Base-by-base conservation (phyloP, 352 stramenopile genomes). In the Blastocystis sp. region DNA sequence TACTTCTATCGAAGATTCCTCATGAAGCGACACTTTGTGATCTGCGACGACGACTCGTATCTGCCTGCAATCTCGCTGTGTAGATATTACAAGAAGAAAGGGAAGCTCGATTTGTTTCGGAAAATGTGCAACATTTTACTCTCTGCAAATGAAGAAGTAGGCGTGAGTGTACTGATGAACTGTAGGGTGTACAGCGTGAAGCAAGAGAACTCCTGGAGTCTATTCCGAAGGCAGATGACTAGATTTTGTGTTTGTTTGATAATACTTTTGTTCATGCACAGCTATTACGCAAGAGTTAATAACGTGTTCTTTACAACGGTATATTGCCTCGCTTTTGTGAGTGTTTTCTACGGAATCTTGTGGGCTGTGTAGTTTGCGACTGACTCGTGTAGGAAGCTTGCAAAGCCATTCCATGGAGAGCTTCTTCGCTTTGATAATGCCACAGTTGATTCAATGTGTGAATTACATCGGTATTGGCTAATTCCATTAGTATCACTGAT, bases 381-480 rank as follows among this genome's bases (percentile, higher is more conserved):
- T 81, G 16, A 81, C 20, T 3, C 24, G 5, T 64, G 43, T 81
- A 81, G 70, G 39, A 81, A 81, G 70, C 47, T 64, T 39, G 24
- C 70, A 20, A 81, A 54, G 20, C 70, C 70, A 7, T 66, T 81
- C 54, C 41, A 66, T 18, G 70, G 70, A 64, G 70, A 81, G 54
- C 70, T 81, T 45, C 63, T 81, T 41, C 70, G 70, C 7, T 81
- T 81, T 81, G 70, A 81, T 41, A 81, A 81, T 39, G 70, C 47
- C 0, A 81, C 70, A 9, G 34, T 81, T 20, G 47, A 81, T 66
- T n/a, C 20, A 62, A 81, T 81, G 70, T 81, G 43, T 11, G 26
- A n/a, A 20, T 30, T 59, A 37, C 0, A 66, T 41, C 56, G 16
- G 18, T 13, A 20, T 7, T 18, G 7, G 30, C 9, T 41, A 47